Evolutionary conservation across 2,329 filamentous ascomycete genomes (phyloP).

Genomic region (Berkeleyomyces basicola): DNA sequence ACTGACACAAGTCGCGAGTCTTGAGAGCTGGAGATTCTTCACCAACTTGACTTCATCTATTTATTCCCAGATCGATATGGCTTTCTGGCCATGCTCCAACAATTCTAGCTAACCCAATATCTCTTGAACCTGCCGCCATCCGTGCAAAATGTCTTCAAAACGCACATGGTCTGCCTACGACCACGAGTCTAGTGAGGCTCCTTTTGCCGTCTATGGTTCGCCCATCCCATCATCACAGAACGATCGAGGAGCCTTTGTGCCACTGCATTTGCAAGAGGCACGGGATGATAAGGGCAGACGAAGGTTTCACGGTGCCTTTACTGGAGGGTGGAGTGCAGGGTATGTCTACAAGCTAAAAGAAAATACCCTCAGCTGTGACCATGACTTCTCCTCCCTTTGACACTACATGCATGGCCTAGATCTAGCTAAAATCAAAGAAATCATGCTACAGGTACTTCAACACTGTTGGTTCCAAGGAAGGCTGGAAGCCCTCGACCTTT

Average conservation of each 20-base stretch:
- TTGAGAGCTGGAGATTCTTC: too few species aligned
- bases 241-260: conserved; percentile 83
- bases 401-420: neutral
- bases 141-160: conserved; percentile 52
- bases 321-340: conserved; percentile 92
- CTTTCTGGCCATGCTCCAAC: too few species aligned
- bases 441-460: conserved; percentile 64
- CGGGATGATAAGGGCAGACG: conserved; percentile 82
- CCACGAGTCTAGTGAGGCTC: conserved; percentile 52
- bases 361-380: neutral
- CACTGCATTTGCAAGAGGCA: conserved; percentile 97
- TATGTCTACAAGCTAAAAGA: conserved; percentile 20
- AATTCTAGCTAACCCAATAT: neutral
- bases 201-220: conserved; percentile 69
- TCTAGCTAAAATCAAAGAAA: conserved; percentile 16
- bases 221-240: conserved; percentile 67
- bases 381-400: neutral
- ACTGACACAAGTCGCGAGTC: too few species aligned
- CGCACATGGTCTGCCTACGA: conserved; percentile 65
- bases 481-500: conserved; percentile 86
- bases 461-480: conserved; percentile 94
- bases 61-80: too few species aligned
- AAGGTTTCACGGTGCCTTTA: conserved; percentile 88
- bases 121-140: neutral
- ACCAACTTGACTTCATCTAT: too few species aligned